phyloP scores from a whole-genome alignment of 768 basidiomycete genomes.

The Suillus cothurnatus region DNA sequence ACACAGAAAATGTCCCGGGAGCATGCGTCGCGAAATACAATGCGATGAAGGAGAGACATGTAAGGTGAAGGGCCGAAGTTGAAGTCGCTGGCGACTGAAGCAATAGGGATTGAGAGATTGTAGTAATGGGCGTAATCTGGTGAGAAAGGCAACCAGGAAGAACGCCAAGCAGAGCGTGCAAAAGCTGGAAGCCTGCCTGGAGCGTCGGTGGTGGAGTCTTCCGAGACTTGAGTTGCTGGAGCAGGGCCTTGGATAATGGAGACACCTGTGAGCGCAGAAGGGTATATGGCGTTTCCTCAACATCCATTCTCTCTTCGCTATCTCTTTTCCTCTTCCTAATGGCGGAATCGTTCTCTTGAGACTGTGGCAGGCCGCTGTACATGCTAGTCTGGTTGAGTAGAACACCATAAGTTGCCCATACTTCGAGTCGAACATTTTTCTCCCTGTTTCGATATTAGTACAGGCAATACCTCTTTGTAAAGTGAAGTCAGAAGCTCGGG shows the following conservation, averaged over 20 bases:
- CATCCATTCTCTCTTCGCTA: constrained; percentile 71
- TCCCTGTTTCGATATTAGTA: constrained; percentile 94
- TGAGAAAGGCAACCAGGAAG: constrained; percentile 80
- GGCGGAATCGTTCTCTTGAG: constrained; percentile 48
- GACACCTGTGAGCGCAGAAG: constrained; percentile 80
- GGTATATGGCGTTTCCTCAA: constrained; percentile 70
- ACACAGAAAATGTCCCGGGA: constrained; percentile 55
- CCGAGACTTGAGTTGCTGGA: constrained; percentile 81
- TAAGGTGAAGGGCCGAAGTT: constrained; percentile 80
- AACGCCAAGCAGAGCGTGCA: constrained; percentile 75
- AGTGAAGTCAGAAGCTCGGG: constrained; percentile 81
- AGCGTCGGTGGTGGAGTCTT: constrained; percentile 78
- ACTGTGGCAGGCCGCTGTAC: constrained; percentile 67
- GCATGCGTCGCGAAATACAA: constrained; percentile 75
- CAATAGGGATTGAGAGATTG: constrained; percentile 65
- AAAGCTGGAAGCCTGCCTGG: constrained; percentile 83
- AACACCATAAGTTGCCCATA: constrained; percentile 84
- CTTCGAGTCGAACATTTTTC: constrained; percentile 89
- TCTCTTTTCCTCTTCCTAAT: constrained; percentile 75
- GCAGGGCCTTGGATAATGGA: constrained; percentile 72
- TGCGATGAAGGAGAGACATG: constrained; percentile 83
- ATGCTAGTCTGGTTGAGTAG: constrained; percentile 84
- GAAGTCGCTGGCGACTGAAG: constrained; percentile 71
- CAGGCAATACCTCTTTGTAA: constrained; percentile 84
- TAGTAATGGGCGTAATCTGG: constrained; percentile 64